Evolutionary conservation across 306 rosid genomes (phyloP), one percentile per base, ranked within the genome.

Genomic region (Malus sylvestris): DNA sequence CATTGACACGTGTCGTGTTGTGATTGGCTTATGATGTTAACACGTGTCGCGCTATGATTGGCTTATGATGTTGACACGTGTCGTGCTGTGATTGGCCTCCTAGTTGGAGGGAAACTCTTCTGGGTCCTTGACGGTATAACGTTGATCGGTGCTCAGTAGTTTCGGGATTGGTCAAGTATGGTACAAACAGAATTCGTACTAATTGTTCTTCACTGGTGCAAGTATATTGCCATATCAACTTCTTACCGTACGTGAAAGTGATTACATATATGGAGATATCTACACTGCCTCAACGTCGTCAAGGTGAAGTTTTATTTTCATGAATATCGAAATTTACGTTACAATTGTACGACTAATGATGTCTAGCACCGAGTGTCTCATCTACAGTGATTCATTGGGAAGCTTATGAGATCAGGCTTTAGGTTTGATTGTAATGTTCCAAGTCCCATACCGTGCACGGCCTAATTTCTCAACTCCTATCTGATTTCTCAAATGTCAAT

Each of bases 401-500:
- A 71, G 30, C 64, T 30, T 19, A 15, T 49, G 20, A 49, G 55
- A 32, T 70, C 15, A 22, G 46, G 75, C 75, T 19, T 30, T 51
- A 22, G 58, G 33, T 60, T 60, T 71, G 30, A 22, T 72, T 55
- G 65, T 13, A 20, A 30, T 71, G 33, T 33, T 71, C 5, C 75
- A 55, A n/a, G 51, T 14, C 63, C 18, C 19, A 8, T 22, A 4
- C 46, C 27, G 23, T 16, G 11, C 30, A 3, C 59, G 25, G 10
- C 25, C 6, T 7, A 2, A 23, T 20, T 12, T 6, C 19, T 67
- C 62, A 58, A 4, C 15, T 59, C 9, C 66, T 51, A 52, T 52
- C 66, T 35, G 72, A 40, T 71, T 64, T 71, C 33, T 76, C 71
- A 57, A 81, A 81, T 13, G 84, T 64, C 66, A 81, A 72, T 14